phyloP scores from a whole-genome alignment of 108 stramenopile species.

The Fragilaria crotonensis region DNA sequence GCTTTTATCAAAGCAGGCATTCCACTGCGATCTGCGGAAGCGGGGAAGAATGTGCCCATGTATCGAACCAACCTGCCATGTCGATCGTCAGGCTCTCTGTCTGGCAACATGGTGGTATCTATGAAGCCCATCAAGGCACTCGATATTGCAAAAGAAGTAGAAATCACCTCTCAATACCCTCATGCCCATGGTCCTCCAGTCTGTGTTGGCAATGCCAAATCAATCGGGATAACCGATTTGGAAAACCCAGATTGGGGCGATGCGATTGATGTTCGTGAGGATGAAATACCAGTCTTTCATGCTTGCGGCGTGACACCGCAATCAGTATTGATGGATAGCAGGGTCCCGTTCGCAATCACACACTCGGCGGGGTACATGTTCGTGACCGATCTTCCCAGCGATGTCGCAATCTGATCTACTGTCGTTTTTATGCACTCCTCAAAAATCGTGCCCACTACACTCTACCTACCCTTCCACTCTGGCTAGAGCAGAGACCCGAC shows the following conservation, averaged over 20 bases:
- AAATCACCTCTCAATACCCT: constrained; percentile 64
- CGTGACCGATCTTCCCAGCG: constrained; percentile 62
- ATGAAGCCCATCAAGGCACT: constrained; percentile 82
- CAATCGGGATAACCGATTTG: constrained; percentile 66
- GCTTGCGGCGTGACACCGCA: constrained; percentile 92
- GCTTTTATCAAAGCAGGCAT: constrained; percentile 64
- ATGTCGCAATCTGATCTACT: constrained; percentile 22
- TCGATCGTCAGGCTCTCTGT: constrained; percentile 52
- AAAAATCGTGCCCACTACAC: too few species aligned
- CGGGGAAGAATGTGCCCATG: constrained; percentile 85
- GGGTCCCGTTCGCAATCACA: constrained; percentile 71
- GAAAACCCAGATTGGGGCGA: constrained; percentile 81
- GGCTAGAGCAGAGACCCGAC: too few species aligned
- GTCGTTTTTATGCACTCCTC: background rate
- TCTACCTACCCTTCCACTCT: too few species aligned
- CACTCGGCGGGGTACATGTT: constrained; percentile 92
- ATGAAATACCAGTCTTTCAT: constrained; percentile 89
- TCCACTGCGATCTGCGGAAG: constrained; percentile 60
- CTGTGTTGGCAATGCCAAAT: constrained; percentile 62
- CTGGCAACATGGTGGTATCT: constrained; percentile 74
- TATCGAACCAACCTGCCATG: constrained; percentile 68
- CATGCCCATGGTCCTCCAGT: constrained; percentile 86
- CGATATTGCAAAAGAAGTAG: constrained; percentile 59
- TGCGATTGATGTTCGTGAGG: constrained; percentile 38
- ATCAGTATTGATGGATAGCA: constrained; percentile 57